Percentiles rank a stretch among this genome's conserved stretches.
These are phyloP conservation scores for Tulasnella sp. DNA, from an alignment of 768 basidiomycete species.

Conservation along the genomic window DNA sequence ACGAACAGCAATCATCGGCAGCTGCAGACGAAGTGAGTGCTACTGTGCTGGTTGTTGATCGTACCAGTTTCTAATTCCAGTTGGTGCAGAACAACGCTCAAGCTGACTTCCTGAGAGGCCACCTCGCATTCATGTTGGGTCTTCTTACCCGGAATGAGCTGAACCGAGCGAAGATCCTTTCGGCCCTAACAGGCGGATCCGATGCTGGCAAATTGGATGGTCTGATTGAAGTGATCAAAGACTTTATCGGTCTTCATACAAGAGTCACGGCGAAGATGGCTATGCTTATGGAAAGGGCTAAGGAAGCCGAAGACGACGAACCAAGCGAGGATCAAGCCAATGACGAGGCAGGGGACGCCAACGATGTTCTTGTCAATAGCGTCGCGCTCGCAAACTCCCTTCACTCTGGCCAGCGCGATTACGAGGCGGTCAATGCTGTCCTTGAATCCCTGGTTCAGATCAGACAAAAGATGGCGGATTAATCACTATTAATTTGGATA, in stretches of 20 bases:
- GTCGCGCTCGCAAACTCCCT: background rate
- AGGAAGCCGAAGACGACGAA: background rate
- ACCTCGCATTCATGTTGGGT: conserved; percentile 74
- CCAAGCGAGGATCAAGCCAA: background rate
- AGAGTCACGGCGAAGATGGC: conserved; percentile 40
- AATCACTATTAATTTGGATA: background rate
- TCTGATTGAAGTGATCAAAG: conserved; percentile 47
- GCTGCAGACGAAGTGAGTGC: background rate
- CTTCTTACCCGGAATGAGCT: conserved; percentile 48
- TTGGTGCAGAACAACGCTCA: conserved; percentile 33
- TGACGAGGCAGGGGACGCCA: conserved; percentile 27
- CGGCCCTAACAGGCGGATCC: conserved; percentile 46
- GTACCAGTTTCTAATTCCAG: background rate
- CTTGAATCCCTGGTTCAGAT: conserved; percentile 36
- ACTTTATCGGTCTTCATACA: conserved; percentile 51
- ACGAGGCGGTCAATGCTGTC: conserved; percentile 36
- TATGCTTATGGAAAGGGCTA: conserved; percentile 36
- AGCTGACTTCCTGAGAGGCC: conserved; percentile 57
- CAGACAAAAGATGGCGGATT: background rate
- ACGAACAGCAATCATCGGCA: conserved; percentile 41
- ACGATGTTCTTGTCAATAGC: conserved; percentile 37
- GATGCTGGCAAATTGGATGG: conserved; percentile 42
- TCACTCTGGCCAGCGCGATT: conserved; percentile 32
- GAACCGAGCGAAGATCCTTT: conserved; percentile 42
- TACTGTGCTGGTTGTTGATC: background rate